These are phyloP conservation scores for Gastrolobium bilobum DNA, from an alignment of 306 rosid genomes.

Conservation along the genomic window DNA sequence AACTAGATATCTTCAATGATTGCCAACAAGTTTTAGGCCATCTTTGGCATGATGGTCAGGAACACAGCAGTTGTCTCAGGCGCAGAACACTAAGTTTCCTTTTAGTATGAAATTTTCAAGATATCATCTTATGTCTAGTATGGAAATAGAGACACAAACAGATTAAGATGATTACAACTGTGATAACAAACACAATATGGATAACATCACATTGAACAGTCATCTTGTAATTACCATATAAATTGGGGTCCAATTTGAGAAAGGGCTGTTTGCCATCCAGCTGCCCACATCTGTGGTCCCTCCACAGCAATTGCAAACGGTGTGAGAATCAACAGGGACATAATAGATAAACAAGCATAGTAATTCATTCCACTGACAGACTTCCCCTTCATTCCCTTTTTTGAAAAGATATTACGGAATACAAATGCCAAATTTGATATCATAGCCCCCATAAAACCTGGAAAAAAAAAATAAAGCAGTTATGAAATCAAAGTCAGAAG, in stretches of 20 bases:
- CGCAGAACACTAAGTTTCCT: too few species aligned
- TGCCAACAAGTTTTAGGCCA: background rate
- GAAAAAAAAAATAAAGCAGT: slow-evolving; percentile 15
- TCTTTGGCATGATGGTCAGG: background rate
- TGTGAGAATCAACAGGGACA: slow-evolving; percentile 78
- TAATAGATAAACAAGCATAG: slow-evolving; percentile 88
- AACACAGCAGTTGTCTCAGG: background rate
- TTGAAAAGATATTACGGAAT: slow-evolving; percentile 87
- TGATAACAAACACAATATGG: slow-evolving; percentile 15
- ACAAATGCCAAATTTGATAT: slow-evolving; percentile 94
- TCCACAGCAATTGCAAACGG: slow-evolving; percentile 91
- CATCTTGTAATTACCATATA: slow-evolving; percentile 65
- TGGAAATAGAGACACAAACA: background rate
- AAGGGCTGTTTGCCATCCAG: slow-evolving; percentile 77
- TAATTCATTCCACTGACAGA: slow-evolving; percentile 96
- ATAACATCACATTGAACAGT: slow-evolving; percentile 11
- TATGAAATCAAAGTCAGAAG: slow-evolving; percentile 33
- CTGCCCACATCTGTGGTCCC: slow-evolving; percentile 92
- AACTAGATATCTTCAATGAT: background rate
- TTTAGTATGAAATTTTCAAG: background rate
- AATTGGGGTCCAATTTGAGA: slow-evolving; percentile 87
- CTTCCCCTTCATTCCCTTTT: slow-evolving; percentile 92
- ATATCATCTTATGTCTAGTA: background rate
- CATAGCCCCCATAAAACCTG: slow-evolving; percentile 99
- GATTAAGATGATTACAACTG: background rate